Base-by-base conservation (phyloP, 1,284 basidiomycete species). In the Rhodotorula sp. region DNA sequence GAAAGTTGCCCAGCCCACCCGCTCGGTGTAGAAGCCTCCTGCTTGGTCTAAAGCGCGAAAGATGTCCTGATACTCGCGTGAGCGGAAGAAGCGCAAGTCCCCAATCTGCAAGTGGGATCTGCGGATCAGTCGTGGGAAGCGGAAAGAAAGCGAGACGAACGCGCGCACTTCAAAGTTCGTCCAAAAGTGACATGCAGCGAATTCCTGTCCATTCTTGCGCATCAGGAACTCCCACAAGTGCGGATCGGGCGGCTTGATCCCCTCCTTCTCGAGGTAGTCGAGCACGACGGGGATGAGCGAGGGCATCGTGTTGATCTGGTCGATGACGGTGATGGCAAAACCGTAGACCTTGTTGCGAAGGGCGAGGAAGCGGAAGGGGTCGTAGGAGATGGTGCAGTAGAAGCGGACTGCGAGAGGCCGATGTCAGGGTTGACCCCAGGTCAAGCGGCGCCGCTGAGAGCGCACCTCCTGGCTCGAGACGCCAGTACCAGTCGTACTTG, bases 401-500 rank as follows among this genome's bases (percentile, higher is more conserved):
- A 79, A 81, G 69, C 68, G 65, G 48, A 77, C 75, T 72, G 68
- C 57, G 13, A 30, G n/a, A 0, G 19, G 32, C n/a, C n/a, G 30
- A 19, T 6, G 53, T 6, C 4, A 13, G 24, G 2, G 24, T 65
- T 44, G 9, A 20, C 13, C 7, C 24, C 24, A n/a, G 19, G 15
- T 17, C 3, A 7, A 39, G 60, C 49, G 19, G 17, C 6, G 24
- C 13, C 17, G n/a, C 20, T n/a, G 53, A 32, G n/a, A n/a, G n/a
- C 71, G 76, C 64, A 74, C 80, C 79, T 15, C 76, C 76, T n/a
- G 81, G 81, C 70, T 81, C 81, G 29, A 81, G 77, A 13, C 81
- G 73, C 81, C 81, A 81, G 61, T 80, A 81, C 76, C 79, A 81
- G 60, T 81, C 78, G 62, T 80, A 79, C 66, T 81, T 77, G 30